Evolutionary conservation across 2,329 filamentous ascomycete genomes (phyloP).

Genomic region (Fusarium sp.): DNA sequence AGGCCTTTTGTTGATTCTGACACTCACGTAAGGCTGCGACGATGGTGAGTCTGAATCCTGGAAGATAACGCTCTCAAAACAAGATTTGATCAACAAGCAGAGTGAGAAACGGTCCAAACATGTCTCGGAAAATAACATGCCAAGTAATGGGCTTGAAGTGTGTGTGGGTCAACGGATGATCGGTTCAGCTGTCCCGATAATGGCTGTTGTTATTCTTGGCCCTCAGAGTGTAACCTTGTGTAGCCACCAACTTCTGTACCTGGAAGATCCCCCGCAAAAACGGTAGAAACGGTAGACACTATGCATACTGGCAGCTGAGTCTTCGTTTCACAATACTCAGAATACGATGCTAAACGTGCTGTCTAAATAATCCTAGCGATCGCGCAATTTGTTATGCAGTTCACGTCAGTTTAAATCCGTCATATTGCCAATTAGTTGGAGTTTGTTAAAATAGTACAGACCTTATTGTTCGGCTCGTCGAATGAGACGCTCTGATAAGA

Average conservation of each 20-base stretch:
- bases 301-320: background rate
- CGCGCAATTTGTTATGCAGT: conserved; percentile 11
- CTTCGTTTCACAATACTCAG: background rate
- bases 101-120: background rate
- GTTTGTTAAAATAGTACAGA: background rate
- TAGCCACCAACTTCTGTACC: conserved; percentile 2
- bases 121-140: background rate
- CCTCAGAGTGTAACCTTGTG: background rate
- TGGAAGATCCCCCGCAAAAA: conserved; percentile 12
- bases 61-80: background rate
- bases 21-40: conserved; percentile 5
- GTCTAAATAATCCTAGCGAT: background rate
- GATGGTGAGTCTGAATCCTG: background rate
- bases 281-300: background rate
- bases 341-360: background rate
- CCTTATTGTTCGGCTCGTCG: background rate
- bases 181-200: background rate
- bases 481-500: background rate
- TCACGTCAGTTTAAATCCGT: background rate
- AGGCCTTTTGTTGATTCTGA: background rate
- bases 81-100: background rate
- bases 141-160: background rate
- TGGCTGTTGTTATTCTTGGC: background rate
- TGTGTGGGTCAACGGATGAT: background rate
- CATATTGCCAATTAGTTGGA: background rate